Evolutionary conservation across 495 filamentous ascomycete species (phyloP).

Genomic region (Filosporella fistucella): DNA sequence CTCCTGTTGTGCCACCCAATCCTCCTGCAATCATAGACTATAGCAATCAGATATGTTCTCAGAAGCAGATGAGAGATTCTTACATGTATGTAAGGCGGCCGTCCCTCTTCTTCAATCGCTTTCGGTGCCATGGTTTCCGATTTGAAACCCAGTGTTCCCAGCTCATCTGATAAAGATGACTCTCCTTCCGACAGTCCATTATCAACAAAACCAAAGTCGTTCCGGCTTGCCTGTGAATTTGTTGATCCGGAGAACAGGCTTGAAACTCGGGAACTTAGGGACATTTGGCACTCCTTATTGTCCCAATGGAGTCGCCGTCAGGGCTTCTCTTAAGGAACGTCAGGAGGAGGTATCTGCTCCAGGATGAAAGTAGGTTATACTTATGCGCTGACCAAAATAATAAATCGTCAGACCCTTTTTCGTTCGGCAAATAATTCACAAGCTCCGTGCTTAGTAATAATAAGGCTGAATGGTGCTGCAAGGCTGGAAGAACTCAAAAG

Average conservation of each 20-base stretch:
- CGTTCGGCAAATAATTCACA: too few relatives aligned
- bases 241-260: conserved; percentile 36
- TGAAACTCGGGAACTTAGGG: conserved; percentile 39
- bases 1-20: conserved; percentile 83
- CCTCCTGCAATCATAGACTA: conserved; percentile 95
- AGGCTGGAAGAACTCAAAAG: too few relatives aligned
- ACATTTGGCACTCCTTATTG: conserved; percentile 37
- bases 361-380: too few relatives aligned
- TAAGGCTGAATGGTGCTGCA: too few relatives aligned
- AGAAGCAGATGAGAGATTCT: conserved; percentile 23
- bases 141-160: conserved; percentile 11
- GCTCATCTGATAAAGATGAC: conserved; percentile 14
- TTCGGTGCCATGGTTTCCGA: conserved; percentile 27
- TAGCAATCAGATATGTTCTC: conserved; percentile 19
- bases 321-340: conserved; percentile 4
- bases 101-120: conserved; percentile 45
- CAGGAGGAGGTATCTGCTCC: not conserved
- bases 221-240: conserved; percentile 15
- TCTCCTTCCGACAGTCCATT: conserved; percentile 27
- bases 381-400: not conserved
- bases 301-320: conserved; percentile 14
- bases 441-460: too few relatives aligned
- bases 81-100: conserved; percentile 65
- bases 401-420: conserved; percentile 8
- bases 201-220: conserved; percentile 19